Conservation (phyloP, 768 basidiomycete genomes). For the Paxillus involutus region DNA sequence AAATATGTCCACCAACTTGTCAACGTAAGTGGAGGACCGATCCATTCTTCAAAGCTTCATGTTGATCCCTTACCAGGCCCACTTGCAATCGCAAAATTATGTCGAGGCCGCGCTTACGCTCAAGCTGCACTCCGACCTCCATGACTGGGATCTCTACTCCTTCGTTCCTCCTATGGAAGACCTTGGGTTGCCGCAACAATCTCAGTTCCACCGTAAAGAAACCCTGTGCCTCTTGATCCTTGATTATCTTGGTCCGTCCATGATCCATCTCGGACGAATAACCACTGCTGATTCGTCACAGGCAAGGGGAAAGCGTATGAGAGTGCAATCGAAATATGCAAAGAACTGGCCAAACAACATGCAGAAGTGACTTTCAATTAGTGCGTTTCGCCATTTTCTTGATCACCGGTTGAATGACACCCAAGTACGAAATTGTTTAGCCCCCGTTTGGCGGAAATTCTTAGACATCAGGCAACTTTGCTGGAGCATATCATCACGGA, state of each 20-base stretch:
- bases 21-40: constrained; percentile 52
- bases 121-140: constrained; percentile 90
- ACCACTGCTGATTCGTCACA: constrained; percentile 27
- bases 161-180: constrained; percentile 90
- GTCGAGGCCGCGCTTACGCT: constrained; percentile 92
- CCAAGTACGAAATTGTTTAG: constrained; percentile 37
- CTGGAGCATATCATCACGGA: constrained; percentile 83
- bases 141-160: constrained; percentile 83
- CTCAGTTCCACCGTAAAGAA: constrained; percentile 92
- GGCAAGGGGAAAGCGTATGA: constrained; percentile 99
- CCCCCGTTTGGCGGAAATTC: constrained; percentile 78
- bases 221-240: constrained; percentile 87
- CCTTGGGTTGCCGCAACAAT: constrained; percentile 87
- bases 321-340: constrained; percentile 88
- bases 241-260: constrained; percentile 79
- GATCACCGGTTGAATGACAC: neutral
- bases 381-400: constrained; percentile 41
- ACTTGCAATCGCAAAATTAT: constrained; percentile 85
- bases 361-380: constrained; percentile 89
- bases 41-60: neutral
- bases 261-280: constrained; percentile 1
- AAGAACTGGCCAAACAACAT: constrained; percentile 88
- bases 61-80: constrained; percentile 56
- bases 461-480: constrained; percentile 83
- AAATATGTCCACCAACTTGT: constrained; percentile 96